Evolutionary conservation across 2,329 filamentous ascomycete genomes (phyloP).

Genomic region (Hysterium pulicare): DNA sequence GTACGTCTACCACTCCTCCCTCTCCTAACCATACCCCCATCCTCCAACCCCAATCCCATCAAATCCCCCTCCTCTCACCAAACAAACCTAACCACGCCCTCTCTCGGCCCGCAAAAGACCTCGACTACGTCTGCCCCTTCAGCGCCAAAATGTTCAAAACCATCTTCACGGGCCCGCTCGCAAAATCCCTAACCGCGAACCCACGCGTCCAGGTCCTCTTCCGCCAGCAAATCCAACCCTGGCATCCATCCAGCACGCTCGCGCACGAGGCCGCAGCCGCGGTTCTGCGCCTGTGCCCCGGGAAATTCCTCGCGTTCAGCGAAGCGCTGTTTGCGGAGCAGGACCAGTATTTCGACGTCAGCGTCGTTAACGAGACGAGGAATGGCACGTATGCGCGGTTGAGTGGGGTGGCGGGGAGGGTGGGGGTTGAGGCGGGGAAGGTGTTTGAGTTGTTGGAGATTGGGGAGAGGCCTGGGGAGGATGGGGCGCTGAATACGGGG

Average conservation of each 20-base stretch:
- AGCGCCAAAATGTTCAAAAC: slow-evolving; percentile 74
- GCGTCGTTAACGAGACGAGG: slow-evolving; percentile 75
- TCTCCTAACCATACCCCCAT: too few species aligned
- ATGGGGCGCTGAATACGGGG: slow-evolving; percentile 71
- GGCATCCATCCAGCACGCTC: slow-evolving; percentile 75
- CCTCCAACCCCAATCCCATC: not conserved
- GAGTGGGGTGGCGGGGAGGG: slow-evolving; percentile 66
- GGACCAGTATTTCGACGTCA: slow-evolving; percentile 77
- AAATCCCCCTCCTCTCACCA: not conserved
- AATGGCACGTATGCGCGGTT: slow-evolving; percentile 81
- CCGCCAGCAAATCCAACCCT: slow-evolving; percentile 88
- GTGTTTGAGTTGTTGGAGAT: slow-evolving; percentile 69
- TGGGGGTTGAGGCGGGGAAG: slow-evolving; percentile 67
- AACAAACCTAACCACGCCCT: not conserved
- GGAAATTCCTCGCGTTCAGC: slow-evolving; percentile 78
- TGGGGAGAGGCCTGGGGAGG: slow-evolving; percentile 61
- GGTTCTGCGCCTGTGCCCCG: slow-evolving; percentile 66
- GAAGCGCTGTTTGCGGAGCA: slow-evolving; percentile 67
- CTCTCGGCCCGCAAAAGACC: too few species aligned
- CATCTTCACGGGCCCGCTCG: slow-evolving; percentile 60
- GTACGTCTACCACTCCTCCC: slow-evolving; percentile 33
- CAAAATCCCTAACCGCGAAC: slow-evolving; percentile 62
- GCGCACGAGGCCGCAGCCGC: slow-evolving; percentile 81
- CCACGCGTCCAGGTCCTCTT: slow-evolving; percentile 71
- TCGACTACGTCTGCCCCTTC: slow-evolving; percentile 90